Evolutionary conservation across 306 rosid species (phyloP), one percentile per base, ranked within the genome.

Genomic region (Albizia julibrissin): DNA sequence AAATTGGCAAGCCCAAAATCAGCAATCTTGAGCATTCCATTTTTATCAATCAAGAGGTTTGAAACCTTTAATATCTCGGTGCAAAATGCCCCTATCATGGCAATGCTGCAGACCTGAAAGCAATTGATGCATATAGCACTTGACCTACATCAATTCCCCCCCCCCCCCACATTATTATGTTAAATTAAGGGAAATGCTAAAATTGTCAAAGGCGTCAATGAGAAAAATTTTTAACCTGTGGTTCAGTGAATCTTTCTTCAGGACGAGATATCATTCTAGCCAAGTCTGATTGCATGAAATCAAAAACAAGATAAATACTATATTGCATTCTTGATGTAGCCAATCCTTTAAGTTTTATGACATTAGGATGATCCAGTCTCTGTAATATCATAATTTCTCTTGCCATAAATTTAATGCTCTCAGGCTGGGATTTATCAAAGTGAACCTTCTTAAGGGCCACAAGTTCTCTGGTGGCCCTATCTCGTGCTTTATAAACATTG

Each of bases 241-340:
- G 88, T 84, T 93, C 99, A 3, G 93, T 89, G 75, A 95, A 93
- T 75, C 87, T 80, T 68, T 69, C 88, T 68, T 68, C 89, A 0
- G 92, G 78, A 33, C 87, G 87, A 61, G 92, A 66, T 74, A 93
- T 89, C 75, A 93, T 37, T 83, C 92, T 87, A 8, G 92, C 75
- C 90, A 95, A 77, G 87, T 95, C 99, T n/a, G 97, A 85, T 72
- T 39, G 95, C 99, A 95, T 93, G 90, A 93, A 93, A 26, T 93
- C 95, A 74, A 95, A 93, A 72, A 95, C 99, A 61, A 95, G 92
- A 87, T 95, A 95, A 61, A 95, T 80, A 85, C 99, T 91, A 83
- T 84, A 90, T 19, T 93, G 98, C 99, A 93, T 88, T 85, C 99
- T 88, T 84, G 99, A 95, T 14, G 97, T 95, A 59, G 98, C 97